phyloP scores from a whole-genome alignment of 495 filamentous ascomycete species.

The Thozetella sp. region DNA sequence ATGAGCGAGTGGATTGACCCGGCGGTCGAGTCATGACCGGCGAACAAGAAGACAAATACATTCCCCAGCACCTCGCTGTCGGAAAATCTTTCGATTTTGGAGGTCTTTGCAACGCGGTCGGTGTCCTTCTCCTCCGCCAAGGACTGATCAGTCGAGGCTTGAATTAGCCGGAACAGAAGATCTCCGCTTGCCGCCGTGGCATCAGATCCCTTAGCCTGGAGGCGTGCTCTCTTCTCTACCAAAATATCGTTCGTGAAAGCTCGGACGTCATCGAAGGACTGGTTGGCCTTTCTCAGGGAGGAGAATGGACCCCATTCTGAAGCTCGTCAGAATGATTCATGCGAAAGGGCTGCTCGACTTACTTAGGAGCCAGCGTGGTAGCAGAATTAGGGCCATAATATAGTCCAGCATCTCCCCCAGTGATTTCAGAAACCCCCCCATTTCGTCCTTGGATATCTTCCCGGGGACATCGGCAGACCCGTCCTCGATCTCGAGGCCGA shows the following conservation, averaged over 20 bases:
- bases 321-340: neutral
- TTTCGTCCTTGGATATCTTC: neutral
- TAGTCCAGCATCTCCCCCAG: conserved; percentile 20
- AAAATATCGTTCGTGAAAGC: neutral
- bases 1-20: conserved; percentile 59
- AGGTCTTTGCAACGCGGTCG: conserved; percentile 51
- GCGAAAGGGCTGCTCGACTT: conserved; percentile 52
- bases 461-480: conserved; percentile 23
- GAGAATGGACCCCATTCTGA: neutral
- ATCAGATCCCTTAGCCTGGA: neutral
- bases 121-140: conserved; percentile 44
- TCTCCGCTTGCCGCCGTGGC: neutral
- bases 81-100: conserved; percentile 25
- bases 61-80: conserved; percentile 63
- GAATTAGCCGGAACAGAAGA: conserved; percentile 6
- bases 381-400: conserved; percentile 46
- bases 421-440: neutral
- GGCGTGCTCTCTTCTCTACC: neutral
- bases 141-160: conserved; percentile 58
- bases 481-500: conserved; percentile 49
- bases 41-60: conserved; percentile 62
- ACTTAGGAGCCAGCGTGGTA: conserved; percentile 45
- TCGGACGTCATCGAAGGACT: neutral
- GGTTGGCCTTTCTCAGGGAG: neutral
- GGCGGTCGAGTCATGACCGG: conserved; percentile 66